A percentile compares a stretch with the other conserved stretches of the same genome.
phyloP scores from a whole-genome alignment of 2,329 filamentous ascomycete genomes.

The Sordariomycetes sp. region DNA sequence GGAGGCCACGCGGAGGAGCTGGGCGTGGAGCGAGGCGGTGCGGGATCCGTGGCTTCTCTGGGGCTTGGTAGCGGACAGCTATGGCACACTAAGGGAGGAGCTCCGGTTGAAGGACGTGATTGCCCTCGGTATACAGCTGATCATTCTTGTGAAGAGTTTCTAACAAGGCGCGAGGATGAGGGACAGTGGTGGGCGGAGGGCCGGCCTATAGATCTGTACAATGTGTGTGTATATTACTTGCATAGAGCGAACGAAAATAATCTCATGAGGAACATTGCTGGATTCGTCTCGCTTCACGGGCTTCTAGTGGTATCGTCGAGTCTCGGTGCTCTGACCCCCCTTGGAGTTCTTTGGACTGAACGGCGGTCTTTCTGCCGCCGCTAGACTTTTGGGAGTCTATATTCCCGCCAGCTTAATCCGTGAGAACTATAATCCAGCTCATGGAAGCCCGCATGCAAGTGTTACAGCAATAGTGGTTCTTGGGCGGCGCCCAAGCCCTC shows the following conservation, averaged over 20 bases:
- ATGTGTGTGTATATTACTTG: not conserved
- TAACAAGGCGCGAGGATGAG: not conserved
- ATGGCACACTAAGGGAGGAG: slow-evolving; percentile 53
- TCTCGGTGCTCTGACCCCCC: too few species aligned
- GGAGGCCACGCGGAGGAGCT: not conserved
- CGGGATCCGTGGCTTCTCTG: slow-evolving; percentile 33
- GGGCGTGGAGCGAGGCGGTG: slow-evolving; percentile 31
- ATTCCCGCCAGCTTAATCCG: too few species aligned
- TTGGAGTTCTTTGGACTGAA: too few species aligned
- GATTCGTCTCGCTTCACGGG: not conserved
- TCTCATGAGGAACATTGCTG: not conserved
- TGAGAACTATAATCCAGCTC: too few species aligned
- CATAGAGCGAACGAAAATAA: slow-evolving; percentile 4
- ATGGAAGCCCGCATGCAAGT: too few species aligned
- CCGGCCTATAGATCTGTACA: not conserved
- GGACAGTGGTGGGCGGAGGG: not conserved
- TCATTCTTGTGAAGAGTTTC: slow-evolving; percentile 28
- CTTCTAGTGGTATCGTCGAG: too few species aligned
- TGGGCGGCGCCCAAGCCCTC: too few species aligned
- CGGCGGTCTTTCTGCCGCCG: too few species aligned
- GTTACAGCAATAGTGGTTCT: too few species aligned
- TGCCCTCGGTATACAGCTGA: slow-evolving; percentile 55
- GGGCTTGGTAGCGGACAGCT: slow-evolving; percentile 43
- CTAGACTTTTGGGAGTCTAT: too few species aligned
- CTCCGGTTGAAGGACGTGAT: slow-evolving; percentile 61